phyloP scores from a whole-genome alignment of 2,329 filamentous ascomycete species.

The Sclerotinia nivalis region DNA sequence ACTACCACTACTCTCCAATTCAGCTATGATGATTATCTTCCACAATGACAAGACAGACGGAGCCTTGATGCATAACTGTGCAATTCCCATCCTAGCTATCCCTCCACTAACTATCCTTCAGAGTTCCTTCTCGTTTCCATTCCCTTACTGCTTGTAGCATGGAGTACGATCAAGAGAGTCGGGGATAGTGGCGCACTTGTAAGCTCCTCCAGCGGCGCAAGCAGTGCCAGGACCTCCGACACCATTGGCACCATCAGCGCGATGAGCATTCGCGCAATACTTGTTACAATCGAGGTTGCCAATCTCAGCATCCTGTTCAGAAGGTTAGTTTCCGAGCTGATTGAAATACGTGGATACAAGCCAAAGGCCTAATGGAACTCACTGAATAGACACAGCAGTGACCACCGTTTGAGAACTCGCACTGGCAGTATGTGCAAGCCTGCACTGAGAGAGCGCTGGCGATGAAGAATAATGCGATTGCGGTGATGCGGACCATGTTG shows the following conservation, averaged over 20 bases:
- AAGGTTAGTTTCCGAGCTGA: background rate
- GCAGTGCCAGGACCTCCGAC: background rate
- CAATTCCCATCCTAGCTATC: background rate
- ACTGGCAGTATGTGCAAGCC: constrained; percentile 8
- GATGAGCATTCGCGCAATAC: background rate
- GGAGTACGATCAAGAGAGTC: background rate
- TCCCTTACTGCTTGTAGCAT: background rate
- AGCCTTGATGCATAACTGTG: background rate
- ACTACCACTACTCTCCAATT: background rate
- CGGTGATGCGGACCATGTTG: constrained; percentile 5
- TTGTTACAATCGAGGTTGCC: background rate
- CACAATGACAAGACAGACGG: background rate
- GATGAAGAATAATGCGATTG: background rate
- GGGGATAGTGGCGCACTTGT: background rate
- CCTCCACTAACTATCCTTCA: too few species aligned
- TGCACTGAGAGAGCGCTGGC: constrained; percentile 10
- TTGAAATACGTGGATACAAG: background rate
- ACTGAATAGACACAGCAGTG: constrained; percentile 13
- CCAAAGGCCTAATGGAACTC: background rate
- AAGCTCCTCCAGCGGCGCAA: background rate
- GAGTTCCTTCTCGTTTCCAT: too few species aligned
- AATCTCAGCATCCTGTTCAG: background rate
- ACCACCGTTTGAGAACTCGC: background rate
- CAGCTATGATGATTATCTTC: background rate
- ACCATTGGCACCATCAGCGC: background rate